Percentiles rank a stretch among this genome's conserved stretches.
Conservation (phyloP, 2,329 filamentous ascomycete genomes). For the Pseudogymnoascus sp. region DNA sequence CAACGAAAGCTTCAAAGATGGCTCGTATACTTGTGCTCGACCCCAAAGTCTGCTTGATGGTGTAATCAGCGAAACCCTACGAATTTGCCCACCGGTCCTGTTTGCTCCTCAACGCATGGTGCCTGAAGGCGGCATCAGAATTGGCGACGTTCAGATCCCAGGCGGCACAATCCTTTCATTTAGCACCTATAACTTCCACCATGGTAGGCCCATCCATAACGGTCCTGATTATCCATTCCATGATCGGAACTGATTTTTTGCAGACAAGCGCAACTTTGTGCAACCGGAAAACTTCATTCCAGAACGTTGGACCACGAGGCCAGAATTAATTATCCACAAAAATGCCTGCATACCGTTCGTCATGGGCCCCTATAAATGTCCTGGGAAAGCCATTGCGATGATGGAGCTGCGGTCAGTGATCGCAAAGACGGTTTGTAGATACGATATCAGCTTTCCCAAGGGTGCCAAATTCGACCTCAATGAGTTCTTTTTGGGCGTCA, state of each 20-base stretch:
- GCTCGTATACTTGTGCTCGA: constrained; percentile 12
- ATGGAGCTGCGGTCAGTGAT: constrained; percentile 27
- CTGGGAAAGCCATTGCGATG: constrained; percentile 28
- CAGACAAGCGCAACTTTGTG: constrained; percentile 14
- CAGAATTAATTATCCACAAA: constrained; percentile 20
- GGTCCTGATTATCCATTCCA: background rate
- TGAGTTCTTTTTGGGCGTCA: constrained; percentile 11
- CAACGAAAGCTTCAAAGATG: constrained; percentile 1
- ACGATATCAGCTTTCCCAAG: constrained; percentile 19
- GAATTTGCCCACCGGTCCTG: constrained; percentile 14
- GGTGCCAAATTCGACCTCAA: constrained; percentile 11
- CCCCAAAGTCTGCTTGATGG: constrained; percentile 15
- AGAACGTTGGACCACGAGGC: constrained; percentile 24
- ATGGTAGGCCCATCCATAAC: constrained; percentile 8
- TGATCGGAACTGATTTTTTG: background rate
- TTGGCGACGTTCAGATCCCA: constrained; percentile 14
- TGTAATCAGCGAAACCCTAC: constrained; percentile 18
- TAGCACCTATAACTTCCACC: constrained; percentile 14
- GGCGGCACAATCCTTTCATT: constrained; percentile 12
- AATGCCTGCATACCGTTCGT: constrained; percentile 22
- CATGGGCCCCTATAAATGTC: constrained; percentile 26
- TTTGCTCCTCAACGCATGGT: constrained; percentile 28
- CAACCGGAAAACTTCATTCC: constrained; percentile 25
- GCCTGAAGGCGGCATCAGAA: constrained; percentile 27
- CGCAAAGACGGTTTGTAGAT: constrained; percentile 17